These are phyloP conservation scores for Neonectria neomacrospora DNA, from an alignment of 2,329 filamentous ascomycete species.

Conservation along the genomic window DNA sequence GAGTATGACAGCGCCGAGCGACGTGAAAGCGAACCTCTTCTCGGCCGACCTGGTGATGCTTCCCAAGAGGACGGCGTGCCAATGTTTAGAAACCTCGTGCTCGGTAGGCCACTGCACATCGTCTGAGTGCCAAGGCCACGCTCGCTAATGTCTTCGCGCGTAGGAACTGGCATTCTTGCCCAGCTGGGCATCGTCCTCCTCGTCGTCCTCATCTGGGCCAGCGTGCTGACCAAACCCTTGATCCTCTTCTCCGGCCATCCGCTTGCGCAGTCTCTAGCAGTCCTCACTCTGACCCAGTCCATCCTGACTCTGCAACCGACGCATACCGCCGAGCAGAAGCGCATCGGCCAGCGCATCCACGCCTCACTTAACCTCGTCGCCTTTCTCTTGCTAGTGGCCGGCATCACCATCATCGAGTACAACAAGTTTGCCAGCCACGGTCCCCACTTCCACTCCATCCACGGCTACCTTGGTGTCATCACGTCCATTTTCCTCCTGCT, in stretches of 20 bases:
- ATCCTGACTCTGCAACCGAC: conserved; percentile 91
- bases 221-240: conserved; percentile 74
- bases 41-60: conserved; percentile 74
- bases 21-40: conserved; percentile 56
- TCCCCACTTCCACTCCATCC: conserved; percentile 80
- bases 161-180: conserved; percentile 84
- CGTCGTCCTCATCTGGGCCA: conserved; percentile 79
- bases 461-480: conserved; percentile 84
- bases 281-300: conserved; percentile 81
- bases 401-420: conserved; percentile 78
- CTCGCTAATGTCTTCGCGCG: conserved; percentile 12
- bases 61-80: conserved; percentile 73
- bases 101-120: conserved; percentile 65
- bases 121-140: conserved; percentile 7
- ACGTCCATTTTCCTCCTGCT: conserved; percentile 76
- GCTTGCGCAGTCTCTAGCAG: conserved; percentile 72
- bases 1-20: conserved; percentile 40
- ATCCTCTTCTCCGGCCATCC: conserved; percentile 92
- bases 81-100: conserved; percentile 76
- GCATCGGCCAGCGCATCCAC: conserved; percentile 69
- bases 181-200: conserved; percentile 84
- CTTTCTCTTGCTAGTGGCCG: conserved; percentile 69
- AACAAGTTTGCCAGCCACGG: conserved; percentile 81
- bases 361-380: conserved; percentile 75
- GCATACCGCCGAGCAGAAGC: conserved; percentile 79